Base-by-base conservation (phyloP, 768 basidiomycete genomes). In the Sarcomyxa edulis region DNA sequence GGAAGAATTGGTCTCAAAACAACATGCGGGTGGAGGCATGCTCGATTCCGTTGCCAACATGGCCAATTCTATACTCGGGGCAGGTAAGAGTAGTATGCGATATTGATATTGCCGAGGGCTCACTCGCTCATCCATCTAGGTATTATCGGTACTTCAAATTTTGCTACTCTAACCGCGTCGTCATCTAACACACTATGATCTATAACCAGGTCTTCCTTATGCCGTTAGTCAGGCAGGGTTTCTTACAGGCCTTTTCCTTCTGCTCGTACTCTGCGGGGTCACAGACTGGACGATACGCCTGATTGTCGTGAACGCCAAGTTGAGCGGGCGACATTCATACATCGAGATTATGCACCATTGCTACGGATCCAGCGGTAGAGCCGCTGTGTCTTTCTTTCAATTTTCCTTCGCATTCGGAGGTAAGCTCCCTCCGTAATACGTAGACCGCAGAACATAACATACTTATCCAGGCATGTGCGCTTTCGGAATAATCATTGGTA, bases 251-350 rank as follows among this genome's bases (percentile, higher is more conserved):
- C 61, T 96, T 15, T 19, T 85, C n/a, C 73, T 99, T 2, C 72
- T 99, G 18, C 66, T 93, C 20, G 58, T 81, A 1, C 67, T 99
- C 7, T 94, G 87, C 36, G 71, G 60, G 14, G 74, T 96, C 27
- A 97, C 96, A n/a, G 88, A 90, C 60, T 96, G 94, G 94, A 99
- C 96, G 3, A 96, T 99, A 39, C 82, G 93, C 12, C 78, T 99
- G 21, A 95, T 99, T 38, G 89, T 98, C 28, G 57, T 91, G 50
- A 97, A 97, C 55, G 95, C 93, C 22, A 99, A 99, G 66, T 69
- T 99, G 41, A 93, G 91, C 49, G 95, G 96, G 1, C 71, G 87
- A 33, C 81, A 79, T 48, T 90, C 90, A 2, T 97, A 97, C 54
- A 93, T 94, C 42, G 92, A 85, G 48, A 85, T 96, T 39, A 95